Evolutionary conservation across 371 early-diverging fungal species (phyloP), one percentile per base, ranked within the genome.

Genomic region (Mortierella sp.): DNA sequence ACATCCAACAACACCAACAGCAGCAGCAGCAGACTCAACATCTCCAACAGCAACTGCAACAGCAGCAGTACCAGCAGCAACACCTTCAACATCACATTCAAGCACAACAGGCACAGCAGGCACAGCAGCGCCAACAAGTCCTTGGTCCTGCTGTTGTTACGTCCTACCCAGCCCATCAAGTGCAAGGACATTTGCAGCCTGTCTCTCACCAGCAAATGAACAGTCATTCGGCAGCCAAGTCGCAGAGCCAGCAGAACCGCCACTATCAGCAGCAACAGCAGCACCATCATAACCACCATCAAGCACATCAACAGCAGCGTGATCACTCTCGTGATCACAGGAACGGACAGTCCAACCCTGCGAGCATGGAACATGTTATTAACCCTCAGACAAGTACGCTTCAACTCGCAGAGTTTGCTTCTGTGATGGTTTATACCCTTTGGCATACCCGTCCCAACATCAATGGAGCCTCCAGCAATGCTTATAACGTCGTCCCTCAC

Each of bases 381-480:
- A 58, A 54, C 44, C 61, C 62, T 17, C 58, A 63, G 24, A 69
- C 71, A 17, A 80, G 65, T 51, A 75, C 81, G 26, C 65, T 82
- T 14, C 83, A 88, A 64, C 72, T 88, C 21, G 87, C 87, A 26
- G 87, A 89, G 57, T 89, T 89, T 66, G 86, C 86, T 12, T 86
- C 89, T 23, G 84, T 84, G 37, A 87, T 89, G 85, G 85, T 87
- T 2, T 86, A 84, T 81, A 79, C 86, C 61, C 85, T 89, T 75
- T 89, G 89, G 89, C 87, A 87, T 70, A 84, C 85, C 14, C 76
- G 87, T 42, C 79, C 80, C 23, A 71, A 71, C 63, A 70, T 76
- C 60, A 67, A 80, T 23, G 71, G 66, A 23, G 69, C 72, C 11
- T 71, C 76, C 19, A 71, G 75, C 46, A 67, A 64, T 61, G 80